Conservation (phyloP, 352 stramenopile species). For the Pythium brachiatum region DNA sequence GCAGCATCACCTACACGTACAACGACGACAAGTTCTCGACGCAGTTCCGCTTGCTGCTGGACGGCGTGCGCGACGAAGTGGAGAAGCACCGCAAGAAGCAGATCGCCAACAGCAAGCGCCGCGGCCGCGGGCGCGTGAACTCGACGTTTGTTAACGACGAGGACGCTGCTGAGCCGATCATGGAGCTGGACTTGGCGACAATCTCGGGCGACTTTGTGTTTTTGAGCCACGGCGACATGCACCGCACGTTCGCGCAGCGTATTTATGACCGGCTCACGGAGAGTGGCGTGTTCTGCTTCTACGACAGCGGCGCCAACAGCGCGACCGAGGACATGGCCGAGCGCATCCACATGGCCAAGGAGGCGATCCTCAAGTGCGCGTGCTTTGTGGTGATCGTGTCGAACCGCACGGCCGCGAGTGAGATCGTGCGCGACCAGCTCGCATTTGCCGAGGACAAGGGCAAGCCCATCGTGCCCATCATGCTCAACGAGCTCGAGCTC, state of each 20-base stretch:
- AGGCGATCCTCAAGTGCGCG: conserved; percentile 76
- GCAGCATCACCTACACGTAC: conserved; percentile 67
- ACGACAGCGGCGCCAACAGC: conserved; percentile 43
- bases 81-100: conserved; percentile 65
- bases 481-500: conserved; percentile 77
- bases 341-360: conserved; percentile 66
- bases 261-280: conserved; percentile 58
- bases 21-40: conserved; percentile 48
- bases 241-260: conserved; percentile 58
- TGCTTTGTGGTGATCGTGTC: conserved; percentile 75
- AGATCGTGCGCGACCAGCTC: conserved; percentile 77
- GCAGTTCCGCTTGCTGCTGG: conserved; percentile 65
- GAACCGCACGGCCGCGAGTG: conserved; percentile 52
- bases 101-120: conserved; percentile 30
- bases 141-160: conserved; percentile 17
- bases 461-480: conserved; percentile 63
- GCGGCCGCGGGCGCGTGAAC: conserved; percentile 12
- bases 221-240: conserved; percentile 67
- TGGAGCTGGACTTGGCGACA: conserved; percentile 24
- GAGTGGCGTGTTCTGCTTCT: conserved; percentile 45
- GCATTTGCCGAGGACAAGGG: conserved; percentile 82
- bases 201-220: conserved; percentile 63
- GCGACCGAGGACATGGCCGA: conserved; percentile 49
- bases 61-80: conserved; percentile 73
- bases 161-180: conserved; percentile 17